Evolutionary conservation across 345 rosid species (phyloP).

Genomic region (Salix viminalis): DNA sequence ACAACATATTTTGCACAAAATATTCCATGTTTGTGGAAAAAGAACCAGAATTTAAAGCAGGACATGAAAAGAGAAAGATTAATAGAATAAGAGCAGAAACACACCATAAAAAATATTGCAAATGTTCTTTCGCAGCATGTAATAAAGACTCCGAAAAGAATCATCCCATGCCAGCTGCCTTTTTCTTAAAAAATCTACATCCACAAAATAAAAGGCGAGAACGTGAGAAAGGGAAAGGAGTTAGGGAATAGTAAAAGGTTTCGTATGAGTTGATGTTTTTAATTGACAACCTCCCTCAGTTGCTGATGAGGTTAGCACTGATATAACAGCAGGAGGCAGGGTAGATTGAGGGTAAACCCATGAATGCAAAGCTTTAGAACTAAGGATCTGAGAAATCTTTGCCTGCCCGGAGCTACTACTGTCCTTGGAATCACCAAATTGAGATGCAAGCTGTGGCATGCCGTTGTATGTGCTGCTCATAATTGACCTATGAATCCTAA

Average conservation of each 20-base stretch:
- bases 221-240: conserved; percentile 11
- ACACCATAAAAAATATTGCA: conserved; percentile 86
- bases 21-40: background rate
- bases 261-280: background rate
- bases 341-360: conserved; percentile 93
- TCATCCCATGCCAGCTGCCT: conserved; percentile 80
- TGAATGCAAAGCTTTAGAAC: conserved; percentile 61
- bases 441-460: conserved; percentile 34
- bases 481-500: conserved; percentile 65
- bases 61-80: background rate
- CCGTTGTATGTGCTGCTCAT: conserved; percentile 45
- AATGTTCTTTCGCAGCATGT: conserved; percentile 64
- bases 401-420: conserved; percentile 32
- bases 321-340: conserved; percentile 67
- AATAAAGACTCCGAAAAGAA: conserved; percentile 82
- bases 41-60: background rate
- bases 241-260: background rate
- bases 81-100: background rate
- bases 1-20: background rate
- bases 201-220: conserved; percentile 37
- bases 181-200: conserved; percentile 61
- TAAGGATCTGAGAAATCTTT: conserved; percentile 36
- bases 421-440: conserved; percentile 27
- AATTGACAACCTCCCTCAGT: conserved; percentile 59
- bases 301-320: conserved; percentile 50